Evolutionary conservation across 2,329 filamentous ascomycete species (phyloP).

Genomic region (Sarocladium kiliense): DNA sequence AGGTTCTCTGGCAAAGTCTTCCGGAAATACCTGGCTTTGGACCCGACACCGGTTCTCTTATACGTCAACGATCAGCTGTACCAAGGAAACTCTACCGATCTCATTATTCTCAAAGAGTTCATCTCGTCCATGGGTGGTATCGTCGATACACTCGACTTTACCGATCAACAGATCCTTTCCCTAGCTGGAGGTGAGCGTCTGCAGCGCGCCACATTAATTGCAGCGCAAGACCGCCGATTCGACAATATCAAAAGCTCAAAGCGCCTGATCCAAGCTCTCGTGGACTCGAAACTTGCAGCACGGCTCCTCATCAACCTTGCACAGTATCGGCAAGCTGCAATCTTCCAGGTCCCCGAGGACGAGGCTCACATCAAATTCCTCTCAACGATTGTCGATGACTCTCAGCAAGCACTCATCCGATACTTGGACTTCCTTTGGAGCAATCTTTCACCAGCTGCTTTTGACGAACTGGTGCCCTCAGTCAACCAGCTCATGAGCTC

Average conservation of each 20-base stretch:
- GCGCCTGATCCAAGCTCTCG: conserved; percentile 73
- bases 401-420: conserved; percentile 77
- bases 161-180: conserved; percentile 77
- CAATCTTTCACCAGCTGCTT: conserved; percentile 70
- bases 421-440: conserved; percentile 85
- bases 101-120: conserved; percentile 87
- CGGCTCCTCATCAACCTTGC: conserved; percentile 85
- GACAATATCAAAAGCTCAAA: conserved; percentile 69
- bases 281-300: conserved; percentile 71
- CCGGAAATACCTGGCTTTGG: conserved; percentile 77
- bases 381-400: conserved; percentile 83
- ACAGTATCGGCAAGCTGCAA: conserved; percentile 82
- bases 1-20: conserved; percentile 90
- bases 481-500: conserved; percentile 69
- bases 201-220: conserved; percentile 72
- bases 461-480: conserved; percentile 72
- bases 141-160: conserved; percentile 79
- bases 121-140: conserved; percentile 93
- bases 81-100: conserved; percentile 78
- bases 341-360: conserved; percentile 66
- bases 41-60: conserved; percentile 77
- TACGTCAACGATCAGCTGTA: conserved; percentile 84
- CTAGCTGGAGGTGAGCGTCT: conserved; percentile 83
- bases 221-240: conserved; percentile 77
- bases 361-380: conserved; percentile 84